phyloP scores from a whole-genome alignment of 305 asterid genomes.

The Striga hermonthica region DNA sequence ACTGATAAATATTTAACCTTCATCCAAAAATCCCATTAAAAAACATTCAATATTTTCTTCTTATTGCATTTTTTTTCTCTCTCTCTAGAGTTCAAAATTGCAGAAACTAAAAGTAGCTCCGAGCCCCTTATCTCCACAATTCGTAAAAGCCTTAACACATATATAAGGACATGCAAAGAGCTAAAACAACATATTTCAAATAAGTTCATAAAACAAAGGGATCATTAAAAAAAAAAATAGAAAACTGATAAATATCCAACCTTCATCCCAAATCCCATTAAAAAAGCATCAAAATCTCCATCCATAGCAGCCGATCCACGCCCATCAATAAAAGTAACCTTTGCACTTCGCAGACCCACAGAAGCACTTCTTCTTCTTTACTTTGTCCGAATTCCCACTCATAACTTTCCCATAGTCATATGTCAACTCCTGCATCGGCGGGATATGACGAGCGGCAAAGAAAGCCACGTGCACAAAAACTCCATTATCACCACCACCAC shows the following conservation, averaged over 20 bases:
- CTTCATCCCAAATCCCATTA: not conserved
- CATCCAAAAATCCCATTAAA: too few species aligned
- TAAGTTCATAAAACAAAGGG: not conserved
- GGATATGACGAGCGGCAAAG: constrained; percentile 75
- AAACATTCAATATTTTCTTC: not conserved
- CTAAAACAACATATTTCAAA: not conserved
- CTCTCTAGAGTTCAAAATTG: not conserved
- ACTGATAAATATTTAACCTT: too few species aligned
- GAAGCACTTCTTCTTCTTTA: constrained; percentile 63
- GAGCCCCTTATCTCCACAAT: not conserved
- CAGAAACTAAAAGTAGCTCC: not conserved
- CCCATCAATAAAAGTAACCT: constrained; percentile 66
- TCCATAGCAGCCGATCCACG: not conserved
- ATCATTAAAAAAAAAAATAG: not conserved
- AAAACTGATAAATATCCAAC: not conserved
- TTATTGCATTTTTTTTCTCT: not conserved
- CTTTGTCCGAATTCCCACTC: constrained; percentile 47
- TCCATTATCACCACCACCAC: constrained; percentile 41
- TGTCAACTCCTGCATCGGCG: constrained; percentile 90
- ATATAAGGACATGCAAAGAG: not conserved
- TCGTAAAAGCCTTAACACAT: not conserved
- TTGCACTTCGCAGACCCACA: constrained; percentile 74
- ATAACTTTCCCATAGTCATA: constrained; percentile 70
- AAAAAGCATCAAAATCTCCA: not conserved
- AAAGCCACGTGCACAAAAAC: constrained; percentile 71